Evolutionary conservation across 371 early-diverging fungal genomes (phyloP).

Genomic region (Mucor ambiguus): DNA sequence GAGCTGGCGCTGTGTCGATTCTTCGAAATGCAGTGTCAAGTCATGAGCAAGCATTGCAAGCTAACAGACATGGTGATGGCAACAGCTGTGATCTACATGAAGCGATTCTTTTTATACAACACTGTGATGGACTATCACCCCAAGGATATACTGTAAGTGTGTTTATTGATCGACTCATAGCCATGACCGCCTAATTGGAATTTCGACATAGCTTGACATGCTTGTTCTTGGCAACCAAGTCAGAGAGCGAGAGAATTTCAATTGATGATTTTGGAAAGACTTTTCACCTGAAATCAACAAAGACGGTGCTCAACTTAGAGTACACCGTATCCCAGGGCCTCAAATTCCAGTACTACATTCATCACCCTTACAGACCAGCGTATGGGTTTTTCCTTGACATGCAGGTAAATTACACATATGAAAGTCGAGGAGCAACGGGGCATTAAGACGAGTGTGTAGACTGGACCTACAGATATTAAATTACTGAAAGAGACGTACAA

Average conservation of each 20-base stretch:
- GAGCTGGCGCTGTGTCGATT: conserved; percentile 53
- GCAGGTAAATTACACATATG: conserved; percentile 35
- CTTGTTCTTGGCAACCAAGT: conserved; percentile 86
- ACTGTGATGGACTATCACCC: conserved; percentile 91
- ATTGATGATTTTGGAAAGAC: conserved; percentile 73
- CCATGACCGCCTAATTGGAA: not conserved
- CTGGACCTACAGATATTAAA: conserved; percentile 36
- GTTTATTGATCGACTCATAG: not conserved
- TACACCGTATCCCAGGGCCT: conserved; percentile 80
- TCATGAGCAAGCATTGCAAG: conserved; percentile 27
- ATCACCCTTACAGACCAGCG: conserved; percentile 83
- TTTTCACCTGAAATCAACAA: conserved; percentile 33
- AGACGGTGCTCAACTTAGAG: conserved; percentile 64
- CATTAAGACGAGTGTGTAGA: conserved; percentile 34
- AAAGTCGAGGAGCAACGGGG: too few species aligned
- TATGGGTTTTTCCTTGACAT: conserved; percentile 87
- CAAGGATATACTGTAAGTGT: conserved; percentile 73
- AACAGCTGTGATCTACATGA: conserved; percentile 89
- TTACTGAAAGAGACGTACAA: conserved; percentile 63
- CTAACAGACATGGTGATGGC: conserved; percentile 46
- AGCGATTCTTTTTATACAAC: conserved; percentile 87
- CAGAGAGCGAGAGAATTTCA: conserved; percentile 76
- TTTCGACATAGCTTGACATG: conserved; percentile 67
- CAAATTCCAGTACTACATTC: conserved; percentile 82
- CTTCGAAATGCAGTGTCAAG: conserved; percentile 47